phyloP scores from a whole-genome alignment of 192 early-diverging fungal species.

The Kappamyces sp. region DNA sequence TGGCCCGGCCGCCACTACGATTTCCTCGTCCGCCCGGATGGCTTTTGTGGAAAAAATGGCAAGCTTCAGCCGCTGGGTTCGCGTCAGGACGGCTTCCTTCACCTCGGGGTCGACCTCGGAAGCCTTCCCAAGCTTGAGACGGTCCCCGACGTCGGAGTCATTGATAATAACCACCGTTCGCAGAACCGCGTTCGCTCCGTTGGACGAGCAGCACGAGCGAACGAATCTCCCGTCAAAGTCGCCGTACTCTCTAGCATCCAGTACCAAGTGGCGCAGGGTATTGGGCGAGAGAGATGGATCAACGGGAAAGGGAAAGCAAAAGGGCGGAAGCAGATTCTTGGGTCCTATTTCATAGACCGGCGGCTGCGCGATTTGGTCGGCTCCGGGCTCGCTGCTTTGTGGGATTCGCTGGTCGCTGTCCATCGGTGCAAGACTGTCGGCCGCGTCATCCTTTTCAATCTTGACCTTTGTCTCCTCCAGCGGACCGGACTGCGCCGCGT shows the following conservation, averaged over 20 bases:
- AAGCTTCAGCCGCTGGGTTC: constrained; percentile 25
- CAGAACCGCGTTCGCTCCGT: constrained; percentile 28
- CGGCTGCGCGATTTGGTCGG: not conserved
- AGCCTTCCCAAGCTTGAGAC: not conserved
- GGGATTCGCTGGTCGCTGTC: too few species aligned
- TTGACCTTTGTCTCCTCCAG: too few species aligned
- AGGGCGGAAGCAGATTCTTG: constrained; percentile 24
- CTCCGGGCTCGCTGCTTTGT: not conserved
- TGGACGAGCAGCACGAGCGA: constrained; percentile 23
- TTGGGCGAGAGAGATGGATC: not conserved
- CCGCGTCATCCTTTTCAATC: too few species aligned
- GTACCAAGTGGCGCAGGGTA: constrained; percentile 6
- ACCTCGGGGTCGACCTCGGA: constrained; percentile 18
- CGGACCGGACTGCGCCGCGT: too few species aligned
- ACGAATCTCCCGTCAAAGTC: constrained; percentile 29
- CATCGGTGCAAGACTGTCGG: too few species aligned
- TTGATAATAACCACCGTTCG: constrained; percentile 22
- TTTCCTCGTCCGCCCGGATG: constrained; percentile 26
- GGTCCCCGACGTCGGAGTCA: constrained; percentile 1
- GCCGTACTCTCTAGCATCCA: constrained; percentile 34
- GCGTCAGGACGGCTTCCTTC: not conserved
- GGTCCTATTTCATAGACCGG: not conserved
- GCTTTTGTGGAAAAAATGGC: constrained; percentile 26
- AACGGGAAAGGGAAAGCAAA: constrained; percentile 29
- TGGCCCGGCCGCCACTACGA: constrained; percentile 20